These are phyloP conservation scores for Mycocentrospora acerina DNA, from an alignment of 2,329 filamentous ascomycete species.

Conservation along the genomic window DNA sequence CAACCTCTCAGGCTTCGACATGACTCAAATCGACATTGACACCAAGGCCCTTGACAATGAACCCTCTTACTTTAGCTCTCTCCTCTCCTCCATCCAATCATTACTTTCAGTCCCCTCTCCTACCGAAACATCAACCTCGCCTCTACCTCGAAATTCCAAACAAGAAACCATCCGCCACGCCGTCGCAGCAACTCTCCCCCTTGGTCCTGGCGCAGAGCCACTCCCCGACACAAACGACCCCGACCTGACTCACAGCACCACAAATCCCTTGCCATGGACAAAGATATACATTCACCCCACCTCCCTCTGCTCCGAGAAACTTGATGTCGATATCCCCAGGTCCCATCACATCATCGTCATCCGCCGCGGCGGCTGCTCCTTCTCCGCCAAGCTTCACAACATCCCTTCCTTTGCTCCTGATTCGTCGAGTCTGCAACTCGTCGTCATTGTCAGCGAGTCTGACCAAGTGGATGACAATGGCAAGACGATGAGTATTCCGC, in stretches of 20 bases:
- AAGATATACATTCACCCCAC: constrained; percentile 68
- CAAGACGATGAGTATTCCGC: constrained; percentile 5
- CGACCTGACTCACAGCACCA: constrained; percentile 33
- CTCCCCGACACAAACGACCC: constrained; percentile 60
- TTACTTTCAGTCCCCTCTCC: constrained; percentile 31
- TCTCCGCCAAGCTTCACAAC: constrained; percentile 77
- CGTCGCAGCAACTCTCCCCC: constrained; percentile 55
- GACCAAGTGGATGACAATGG: not conserved
- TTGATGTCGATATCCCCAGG: constrained; percentile 55
- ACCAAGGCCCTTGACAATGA: constrained; percentile 24
- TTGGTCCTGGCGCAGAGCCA: constrained; percentile 66
- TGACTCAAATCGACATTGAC: constrained; percentile 23
- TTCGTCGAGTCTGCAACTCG: constrained; percentile 68
- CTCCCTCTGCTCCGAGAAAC: constrained; percentile 62
- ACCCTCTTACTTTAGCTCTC: constrained; percentile 34
- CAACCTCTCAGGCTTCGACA: constrained; percentile 27
- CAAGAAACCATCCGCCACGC: constrained; percentile 21
- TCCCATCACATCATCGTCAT: constrained; percentile 77
- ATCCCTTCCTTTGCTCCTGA: constrained; percentile 76
- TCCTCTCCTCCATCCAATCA: constrained; percentile 40
- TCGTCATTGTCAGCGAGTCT: constrained; percentile 69
- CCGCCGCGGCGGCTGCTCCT: constrained; percentile 79
- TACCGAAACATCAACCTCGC: constrained; percentile 10
- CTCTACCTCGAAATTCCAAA: too few relatives aligned
- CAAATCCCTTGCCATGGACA: constrained; percentile 64